Percentiles rank a stretch among this genome's conserved stretches.
phyloP scores from a whole-genome alignment of 2,329 filamentous ascomycete genomes.

The Beauveria scarabaeidicola region DNA sequence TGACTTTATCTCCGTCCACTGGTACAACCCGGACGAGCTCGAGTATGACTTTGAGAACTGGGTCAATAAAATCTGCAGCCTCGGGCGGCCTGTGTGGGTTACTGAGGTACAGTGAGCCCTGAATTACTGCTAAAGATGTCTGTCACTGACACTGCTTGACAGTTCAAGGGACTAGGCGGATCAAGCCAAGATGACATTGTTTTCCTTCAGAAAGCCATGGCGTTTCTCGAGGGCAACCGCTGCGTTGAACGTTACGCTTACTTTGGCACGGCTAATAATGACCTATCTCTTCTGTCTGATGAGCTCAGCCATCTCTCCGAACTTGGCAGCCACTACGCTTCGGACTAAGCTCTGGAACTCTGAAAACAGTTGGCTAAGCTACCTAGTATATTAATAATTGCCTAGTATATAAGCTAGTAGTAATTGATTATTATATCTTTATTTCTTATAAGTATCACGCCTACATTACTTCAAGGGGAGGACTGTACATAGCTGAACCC shows the following conservation, averaged over 20 bases:
- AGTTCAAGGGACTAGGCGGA: conserved; percentile 25
- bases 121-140: neutral
- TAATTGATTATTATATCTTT: no score
- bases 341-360: neutral
- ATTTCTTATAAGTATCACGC: no score
- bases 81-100: conserved; percentile 35
- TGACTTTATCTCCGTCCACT: conserved; percentile 38
- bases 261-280: conserved; percentile 21
- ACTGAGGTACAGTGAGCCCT: conserved; percentile 25
- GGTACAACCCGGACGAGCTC: conserved; percentile 32
- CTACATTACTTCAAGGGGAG: no score
- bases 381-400: no score
- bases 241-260: conserved; percentile 33
- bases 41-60: conserved; percentile 34
- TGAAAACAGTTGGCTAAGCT: no score
- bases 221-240: conserved; percentile 32
- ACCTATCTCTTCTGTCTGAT: conserved; percentile 12
- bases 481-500: no score
- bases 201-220: conserved; percentile 35
- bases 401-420: no score
- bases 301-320: neutral
- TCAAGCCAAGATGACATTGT: conserved; percentile 20
- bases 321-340: conserved; percentile 1
- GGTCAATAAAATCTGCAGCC: conserved; percentile 28
- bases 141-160: neutral